Evolutionary conservation across 169 alveolate species (phyloP).

Genomic region (Plasmodium knowlesi): DNA sequence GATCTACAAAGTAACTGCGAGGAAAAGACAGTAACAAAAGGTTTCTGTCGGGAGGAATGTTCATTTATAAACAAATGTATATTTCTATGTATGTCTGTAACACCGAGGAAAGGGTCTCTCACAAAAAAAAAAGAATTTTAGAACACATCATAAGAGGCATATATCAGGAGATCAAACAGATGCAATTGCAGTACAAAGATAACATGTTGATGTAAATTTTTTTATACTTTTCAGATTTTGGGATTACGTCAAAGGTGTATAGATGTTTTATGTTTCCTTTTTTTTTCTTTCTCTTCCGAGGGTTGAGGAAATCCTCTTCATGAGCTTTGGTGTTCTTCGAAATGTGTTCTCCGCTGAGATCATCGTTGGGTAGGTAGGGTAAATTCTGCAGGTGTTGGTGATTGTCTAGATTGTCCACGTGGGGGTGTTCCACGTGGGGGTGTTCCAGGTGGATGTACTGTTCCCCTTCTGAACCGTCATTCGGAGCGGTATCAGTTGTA

Average conservation of each 20-base stretch:
- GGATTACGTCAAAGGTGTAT: conserved; percentile 31
- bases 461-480: neutral
- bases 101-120: neutral
- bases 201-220: conserved; percentile 28
- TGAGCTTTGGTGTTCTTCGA: neutral
- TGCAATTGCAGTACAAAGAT: conserved; percentile 4
- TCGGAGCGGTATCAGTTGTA: neutral
- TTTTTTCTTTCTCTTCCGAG: neutral
- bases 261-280: conserved; percentile 10
- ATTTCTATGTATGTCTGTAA: neutral
- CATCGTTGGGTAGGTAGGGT: neutral
- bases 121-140: neutral
- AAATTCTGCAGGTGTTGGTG: neutral
- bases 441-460: too few species aligned
- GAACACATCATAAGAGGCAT: too few species aligned
- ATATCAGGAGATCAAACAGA: conserved; percentile 17
- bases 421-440: neutral
- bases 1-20: neutral
- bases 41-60: neutral
- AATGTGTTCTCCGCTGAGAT: neutral
- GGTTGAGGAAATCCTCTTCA: neutral
- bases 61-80: neutral
- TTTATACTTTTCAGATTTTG: conserved; percentile 31
- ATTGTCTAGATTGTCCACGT: too few species aligned
- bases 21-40: neutral